A percentile compares a stretch with the other conserved stretches of the same genome.
Conservation (phyloP, 495 filamentous ascomycete species). For the Neurospora tetraspora region DNA sequence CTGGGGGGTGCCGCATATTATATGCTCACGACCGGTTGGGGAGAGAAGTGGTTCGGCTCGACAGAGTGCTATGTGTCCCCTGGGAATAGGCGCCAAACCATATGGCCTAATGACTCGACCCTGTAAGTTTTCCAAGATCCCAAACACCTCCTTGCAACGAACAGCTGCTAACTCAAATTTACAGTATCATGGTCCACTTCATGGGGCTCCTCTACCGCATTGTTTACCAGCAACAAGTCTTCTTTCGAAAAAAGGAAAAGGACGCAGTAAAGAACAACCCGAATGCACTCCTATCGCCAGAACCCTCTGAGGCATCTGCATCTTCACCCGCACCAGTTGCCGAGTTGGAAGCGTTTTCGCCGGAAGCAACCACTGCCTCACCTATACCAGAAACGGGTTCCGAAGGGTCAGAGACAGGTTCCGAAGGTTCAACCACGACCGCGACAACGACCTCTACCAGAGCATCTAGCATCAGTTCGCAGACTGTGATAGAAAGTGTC, state of each 20-base stretch:
- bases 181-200: not conserved
- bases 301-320: not conserved
- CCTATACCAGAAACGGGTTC: not conserved
- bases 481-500: not conserved
- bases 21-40: constrained; percentile 2
- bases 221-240: not conserved
- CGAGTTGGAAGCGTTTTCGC: not conserved
- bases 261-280: not conserved
- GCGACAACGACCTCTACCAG: not conserved
- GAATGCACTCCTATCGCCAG: not conserved
- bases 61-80: not conserved
- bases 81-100: not conserved
- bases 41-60: constrained; percentile 2
- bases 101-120: constrained; percentile 2
- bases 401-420: not conserved
- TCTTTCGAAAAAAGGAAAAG: not conserved
- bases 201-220: not conserved
- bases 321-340: not conserved
- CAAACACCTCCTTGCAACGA: not conserved
- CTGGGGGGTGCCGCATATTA: not conserved
- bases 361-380: not conserved
- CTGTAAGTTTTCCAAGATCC: not conserved
- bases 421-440: not conserved
- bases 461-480: not conserved
- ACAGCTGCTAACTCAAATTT: not conserved